Base-by-base conservation (phyloP, 306 rosid species). In the Sechiopsis laciniata region DNA sequence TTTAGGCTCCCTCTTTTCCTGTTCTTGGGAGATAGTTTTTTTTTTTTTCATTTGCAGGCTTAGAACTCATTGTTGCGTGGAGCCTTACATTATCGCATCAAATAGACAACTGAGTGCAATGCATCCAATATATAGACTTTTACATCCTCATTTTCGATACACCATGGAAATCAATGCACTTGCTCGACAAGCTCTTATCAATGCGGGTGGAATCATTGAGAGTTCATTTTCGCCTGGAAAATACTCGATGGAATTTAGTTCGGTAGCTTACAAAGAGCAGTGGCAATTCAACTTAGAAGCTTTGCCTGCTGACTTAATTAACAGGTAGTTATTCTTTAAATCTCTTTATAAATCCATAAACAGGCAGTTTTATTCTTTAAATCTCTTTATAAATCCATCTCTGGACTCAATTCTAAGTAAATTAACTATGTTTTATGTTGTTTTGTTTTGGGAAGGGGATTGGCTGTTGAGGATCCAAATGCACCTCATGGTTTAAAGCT, bases 101-200 rank as follows among this genome's bases (percentile, higher is more conserved):
- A 80, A 86, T 60, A 82, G 98, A 16, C 98, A 90, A 70, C 81
- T 93, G 1, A 93, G 98, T 80, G 89, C 37, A 40, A 78, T 90
- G 87, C 98, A 93, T 48, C 98, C 98, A 14, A 87, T 93, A 72
- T 87, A 87, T 46, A 88, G 86, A 78, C 64, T 93, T 7, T 54
- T 93, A 37, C 91, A 81, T 32, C 98, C 98, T 5, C 98, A 94
- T 82, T 89, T 94, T 52, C 78, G 98, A 58, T 90, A 87, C 85
- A 94, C 98, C 2, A 88, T 89, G 94, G 97, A 90, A 78, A 94
- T 94, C 68, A 94, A 94, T 66, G 90, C 90, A 2, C 84, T 90
- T 7, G 98, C 98, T 15, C 90, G 98, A 2, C 69, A 76, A 45
- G 80, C 88, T 1, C 84, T 94, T 0, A 32, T 94, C 74, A 94